Evolutionary conservation across 768 basidiomycete species (phyloP), one percentile per base, ranked within the genome.

Genomic region (Rhodosporidiobolus odoratus): DNA sequence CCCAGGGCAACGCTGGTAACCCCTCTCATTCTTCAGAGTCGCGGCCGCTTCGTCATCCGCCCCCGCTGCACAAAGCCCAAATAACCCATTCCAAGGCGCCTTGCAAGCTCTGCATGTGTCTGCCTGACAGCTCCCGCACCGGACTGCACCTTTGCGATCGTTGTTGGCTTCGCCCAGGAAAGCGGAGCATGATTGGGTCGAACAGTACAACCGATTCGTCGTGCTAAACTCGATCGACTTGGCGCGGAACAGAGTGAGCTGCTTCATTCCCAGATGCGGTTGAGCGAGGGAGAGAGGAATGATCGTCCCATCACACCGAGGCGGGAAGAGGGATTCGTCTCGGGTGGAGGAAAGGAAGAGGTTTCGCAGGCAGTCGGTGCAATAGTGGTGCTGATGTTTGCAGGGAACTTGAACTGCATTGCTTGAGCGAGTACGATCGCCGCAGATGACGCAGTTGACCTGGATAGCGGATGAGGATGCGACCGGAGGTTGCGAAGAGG

Each of bases 1-100:
- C 8, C 82, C 81, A 0, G 87, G 87, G 75, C 87, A 88, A 0
- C 85, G 87, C 73, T 87, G 85, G 87, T 86, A 88, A 17, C 80
- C 79, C 57, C 83, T 69, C 40, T 80, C 71, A 3, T 75, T 75
- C 0, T 86, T 86, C 4, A 87, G 81, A 6, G 79, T 82, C 30
- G 77, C 80, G 8, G 87, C 77, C 54, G 82, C 81, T 6, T 82
- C 73, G 4, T 81, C 79, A 0, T 81, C 81, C 3, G 78, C 77
- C 72, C 84, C 84, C 30, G 57, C 52, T 3, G n/a, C 58, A 50
- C 74, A 75, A 5, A 65, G 27, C 12, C 57, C 65, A 32, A 59
- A 52, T 7, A 21, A 19, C 8, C 65, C 65, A 32, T 66, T 56
- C 65, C 57, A 66, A 12, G 65, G 57, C 27, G 47, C 57, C 38